A percentile compares a stretch with the other conserved stretches of the same genome.
These are phyloP conservation scores for Claviceps paspali DNA, from an alignment of 2,329 filamentous ascomycete genomes.

Conservation along the genomic window DNA sequence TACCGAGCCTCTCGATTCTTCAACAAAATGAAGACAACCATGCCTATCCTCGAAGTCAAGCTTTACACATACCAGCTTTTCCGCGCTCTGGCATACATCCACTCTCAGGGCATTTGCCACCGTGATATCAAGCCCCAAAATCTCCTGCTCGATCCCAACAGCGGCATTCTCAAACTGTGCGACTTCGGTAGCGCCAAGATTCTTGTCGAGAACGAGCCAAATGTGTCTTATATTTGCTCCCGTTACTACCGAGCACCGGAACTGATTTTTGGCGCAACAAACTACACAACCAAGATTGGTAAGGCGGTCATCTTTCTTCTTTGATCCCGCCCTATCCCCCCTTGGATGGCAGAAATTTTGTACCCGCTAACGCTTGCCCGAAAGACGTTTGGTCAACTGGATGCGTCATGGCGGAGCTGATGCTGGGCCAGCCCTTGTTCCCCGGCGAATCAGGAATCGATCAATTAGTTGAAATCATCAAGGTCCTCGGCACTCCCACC, in stretches of 20 bases:
- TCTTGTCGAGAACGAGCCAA: constrained; percentile 93
- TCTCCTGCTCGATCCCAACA: constrained; percentile 78
- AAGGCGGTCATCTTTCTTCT: constrained; percentile 22
- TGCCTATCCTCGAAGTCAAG: constrained; percentile 98
- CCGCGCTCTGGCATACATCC: constrained; percentile 94
- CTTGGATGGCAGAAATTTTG: too few relatives aligned
- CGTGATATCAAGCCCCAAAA: constrained; percentile 99
- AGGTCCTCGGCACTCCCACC: constrained; percentile 91
- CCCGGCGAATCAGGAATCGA: constrained; percentile 97
- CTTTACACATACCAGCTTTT: constrained; percentile 99
- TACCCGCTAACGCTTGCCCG: constrained; percentile 17
- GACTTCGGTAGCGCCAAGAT: constrained; percentile 99
- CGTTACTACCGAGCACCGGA: constrained; percentile 97
- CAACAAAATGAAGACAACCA: constrained; percentile 99
- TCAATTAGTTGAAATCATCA: constrained; percentile 98
- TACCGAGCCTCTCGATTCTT: constrained; percentile 97
- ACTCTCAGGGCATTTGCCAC: constrained; percentile 98
- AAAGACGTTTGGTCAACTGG: constrained; percentile 98
- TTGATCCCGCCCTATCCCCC: constrained; percentile 4
- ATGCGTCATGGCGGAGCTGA: constrained; percentile 97
- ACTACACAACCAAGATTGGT: constrained; percentile 99
- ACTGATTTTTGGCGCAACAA: constrained; percentile 95
- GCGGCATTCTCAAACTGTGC: constrained; percentile 88
- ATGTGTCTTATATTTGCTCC: constrained; percentile 98
- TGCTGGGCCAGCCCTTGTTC: constrained; percentile 96